Evolutionary conservation across 2,329 filamentous ascomycete genomes (phyloP), one percentile per base, ranked within the genome.

Genomic region (Sarocladium strictum): DNA sequence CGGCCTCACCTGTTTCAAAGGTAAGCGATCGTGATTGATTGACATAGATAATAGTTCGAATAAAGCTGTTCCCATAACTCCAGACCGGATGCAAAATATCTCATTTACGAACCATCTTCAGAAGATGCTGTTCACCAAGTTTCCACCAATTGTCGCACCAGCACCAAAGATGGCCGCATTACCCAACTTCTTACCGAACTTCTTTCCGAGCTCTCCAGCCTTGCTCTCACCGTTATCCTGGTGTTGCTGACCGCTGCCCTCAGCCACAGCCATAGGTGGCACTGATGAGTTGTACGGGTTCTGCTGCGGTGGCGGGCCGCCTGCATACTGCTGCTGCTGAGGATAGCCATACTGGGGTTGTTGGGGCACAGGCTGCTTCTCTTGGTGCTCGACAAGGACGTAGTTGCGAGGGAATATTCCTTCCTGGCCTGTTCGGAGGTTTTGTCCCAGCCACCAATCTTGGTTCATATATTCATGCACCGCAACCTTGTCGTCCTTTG

Each of bases 321-420:
- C 65, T 7, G 43, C 27, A 67, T 62, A 59, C 35, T 54, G 61
- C 14, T 71, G 67, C 58, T 75, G 70, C 17, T 62, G 58, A n/a
- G 69, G 67, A 57, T 71, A 75, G 14, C 71, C 72, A 57, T 74
- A 72, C 55, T 65, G 67, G 1, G 64, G 70, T 60, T 68, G 67
- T 29, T 69, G 57, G 47, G 66, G 54, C 57, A 63, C 50, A 67
- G 72, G 56, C 65, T 69, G 62, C 63, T 76, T 71, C 59, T 66
- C 67, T 69, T 87, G 84, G 61, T 87, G 78, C 62, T 92, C 85
- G 53, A 88, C 72, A 53, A 89, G 76, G 59, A 96, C 92, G 67
- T 97, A 97, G 68, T 82, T 90, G 62, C 87, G 83, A n/a, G 93
- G 93, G 79, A 97, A 97, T 68, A 97, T 96, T 63, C 93, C 93